These are phyloP conservation scores for Blechomonas ayalai DNA, from an alignment of 208 protist species.

Conservation along the genomic window DNA sequence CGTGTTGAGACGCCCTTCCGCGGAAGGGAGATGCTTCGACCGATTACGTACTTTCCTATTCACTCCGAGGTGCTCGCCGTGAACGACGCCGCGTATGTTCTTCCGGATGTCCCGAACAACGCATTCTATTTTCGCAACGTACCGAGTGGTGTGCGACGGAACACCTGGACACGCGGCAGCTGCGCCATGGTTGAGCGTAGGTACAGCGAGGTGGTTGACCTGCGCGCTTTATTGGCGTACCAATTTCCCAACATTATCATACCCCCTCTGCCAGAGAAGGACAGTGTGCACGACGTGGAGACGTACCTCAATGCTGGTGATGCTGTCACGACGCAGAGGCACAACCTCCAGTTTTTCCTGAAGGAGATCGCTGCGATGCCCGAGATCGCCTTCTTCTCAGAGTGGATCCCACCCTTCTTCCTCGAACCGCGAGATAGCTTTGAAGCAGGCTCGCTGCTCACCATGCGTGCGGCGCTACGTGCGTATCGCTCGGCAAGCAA, in stretches of 20 bases:
- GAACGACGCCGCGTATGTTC: slow-evolving; percentile 24
- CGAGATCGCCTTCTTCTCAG: slow-evolving; percentile 70
- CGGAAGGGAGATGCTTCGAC: slow-evolving; percentile 37
- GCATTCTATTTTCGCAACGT: slow-evolving; percentile 33
- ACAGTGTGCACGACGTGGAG: slow-evolving; percentile 44
- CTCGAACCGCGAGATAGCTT: slow-evolving; percentile 66
- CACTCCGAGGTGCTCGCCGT: slow-evolving; percentile 34
- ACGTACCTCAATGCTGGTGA: slow-evolving; percentile 56
- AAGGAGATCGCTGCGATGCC: slow-evolving; percentile 57
- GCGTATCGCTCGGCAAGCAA: slow-evolving; percentile 35
- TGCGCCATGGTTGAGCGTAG: slow-evolving; percentile 54
- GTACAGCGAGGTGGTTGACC: slow-evolving; percentile 73
- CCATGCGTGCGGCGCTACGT: slow-evolving; percentile 27
- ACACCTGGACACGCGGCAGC: slow-evolving; percentile 42
- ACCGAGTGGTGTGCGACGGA: slow-evolving; percentile 34
- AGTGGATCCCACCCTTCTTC: slow-evolving; percentile 70
- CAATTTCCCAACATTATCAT: slow-evolving; percentile 73
- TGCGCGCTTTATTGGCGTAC: slow-evolving; percentile 57
- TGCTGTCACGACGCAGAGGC: slow-evolving; percentile 42
- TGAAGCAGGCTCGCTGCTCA: slow-evolving; percentile 35
- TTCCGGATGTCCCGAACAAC: slow-evolving; percentile 34
- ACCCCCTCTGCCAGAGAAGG: slow-evolving; percentile 74
- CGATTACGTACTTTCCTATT: slow-evolving; percentile 76
- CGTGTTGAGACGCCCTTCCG: slow-evolving; percentile 32
- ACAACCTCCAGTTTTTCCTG: slow-evolving; percentile 63